phyloP scores from a whole-genome alignment of 2,329 filamentous ascomycete genomes.

The Alternaria gaisen region DNA sequence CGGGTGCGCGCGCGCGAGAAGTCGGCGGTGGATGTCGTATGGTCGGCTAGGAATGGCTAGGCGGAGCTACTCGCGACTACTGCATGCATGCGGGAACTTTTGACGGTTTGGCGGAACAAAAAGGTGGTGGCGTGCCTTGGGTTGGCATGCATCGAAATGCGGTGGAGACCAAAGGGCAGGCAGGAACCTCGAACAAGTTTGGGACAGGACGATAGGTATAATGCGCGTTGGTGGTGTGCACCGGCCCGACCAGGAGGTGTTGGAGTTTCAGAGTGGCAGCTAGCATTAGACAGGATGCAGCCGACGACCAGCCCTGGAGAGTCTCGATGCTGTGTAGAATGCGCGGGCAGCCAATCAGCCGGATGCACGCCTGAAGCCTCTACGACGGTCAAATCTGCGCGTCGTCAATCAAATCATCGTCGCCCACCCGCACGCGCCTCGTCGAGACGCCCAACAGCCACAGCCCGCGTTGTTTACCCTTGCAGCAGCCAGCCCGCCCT shows the following conservation, averaged over 20 bases:
- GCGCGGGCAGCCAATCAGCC: conserved; percentile 1
- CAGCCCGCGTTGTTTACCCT: neutral
- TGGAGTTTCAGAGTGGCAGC: conserved; percentile 26
- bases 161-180: neutral
- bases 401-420: conserved; percentile 5
- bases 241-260: conserved; percentile 23
- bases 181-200: neutral
- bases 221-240: conserved; percentile 4
- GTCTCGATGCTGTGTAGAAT: conserved; percentile 15
- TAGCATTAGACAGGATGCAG: conserved; percentile 23
- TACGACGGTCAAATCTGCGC: conserved; percentile 1
- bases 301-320: neutral
- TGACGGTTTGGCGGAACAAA: neutral
- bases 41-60: conserved; percentile 19
- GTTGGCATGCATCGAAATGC: conserved; percentile 2
- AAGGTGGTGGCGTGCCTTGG: conserved; percentile 3
- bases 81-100: neutral
- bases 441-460: neutral
- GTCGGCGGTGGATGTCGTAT: neutral
- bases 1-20: conserved; percentile 6
- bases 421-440: conserved; percentile 10
- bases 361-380: neutral
- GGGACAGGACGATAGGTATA: conserved; percentile 14
- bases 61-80: conserved; percentile 11
- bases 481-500: neutral